Evolutionary conservation across 2,329 filamentous ascomycete genomes (phyloP).

Genomic region (Monosporascus cannonballus): DNA sequence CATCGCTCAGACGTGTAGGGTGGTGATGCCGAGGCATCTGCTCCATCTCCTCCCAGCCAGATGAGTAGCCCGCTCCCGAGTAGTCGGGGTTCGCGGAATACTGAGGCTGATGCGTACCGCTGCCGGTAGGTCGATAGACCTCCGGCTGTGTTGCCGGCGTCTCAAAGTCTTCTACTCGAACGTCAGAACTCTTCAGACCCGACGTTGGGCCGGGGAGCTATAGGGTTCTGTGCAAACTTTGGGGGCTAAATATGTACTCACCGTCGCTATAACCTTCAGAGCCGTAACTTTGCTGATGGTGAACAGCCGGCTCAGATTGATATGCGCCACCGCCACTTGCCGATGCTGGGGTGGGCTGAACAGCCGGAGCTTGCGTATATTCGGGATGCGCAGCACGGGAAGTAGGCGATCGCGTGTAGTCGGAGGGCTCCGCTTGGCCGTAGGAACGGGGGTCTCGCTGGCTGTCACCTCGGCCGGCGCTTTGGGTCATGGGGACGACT

Average conservation of each 20-base stretch:
- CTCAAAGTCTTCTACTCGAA: slow-evolving; percentile 52
- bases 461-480: slow-evolving; percentile 50
- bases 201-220: slow-evolving; percentile 45
- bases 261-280: slow-evolving; percentile 65
- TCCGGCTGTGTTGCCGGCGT: slow-evolving; percentile 38
- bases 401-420: slow-evolving; percentile 22
- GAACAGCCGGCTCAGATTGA: slow-evolving; percentile 34
- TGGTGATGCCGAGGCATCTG: slow-evolving; percentile 66
- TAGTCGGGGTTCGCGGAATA: slow-evolving; percentile 52
- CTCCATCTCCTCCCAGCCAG: slow-evolving; percentile 66
- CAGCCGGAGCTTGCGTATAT: slow-evolving; percentile 35
- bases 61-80: slow-evolving; percentile 58
- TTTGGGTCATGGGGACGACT: slow-evolving; percentile 86
- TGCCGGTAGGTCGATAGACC: slow-evolving; percentile 24
- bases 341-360: slow-evolving; percentile 34
- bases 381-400: slow-evolving; percentile 28
- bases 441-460: slow-evolving; percentile 33
- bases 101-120: slow-evolving; percentile 20
- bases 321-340: slow-evolving; percentile 32
- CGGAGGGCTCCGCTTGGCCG: slow-evolving; percentile 25
- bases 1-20: slow-evolving; percentile 81
- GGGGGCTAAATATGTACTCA: slow-evolving; percentile 61
- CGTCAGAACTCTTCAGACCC: slow-evolving; percentile 44
- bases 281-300: slow-evolving; percentile 42
- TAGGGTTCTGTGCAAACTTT: slow-evolving; percentile 52